Evolutionary conservation across 495 filamentous ascomycete species (phyloP), one percentile per base, ranked within the genome.

Genomic region (Xylaria intraflava): DNA sequence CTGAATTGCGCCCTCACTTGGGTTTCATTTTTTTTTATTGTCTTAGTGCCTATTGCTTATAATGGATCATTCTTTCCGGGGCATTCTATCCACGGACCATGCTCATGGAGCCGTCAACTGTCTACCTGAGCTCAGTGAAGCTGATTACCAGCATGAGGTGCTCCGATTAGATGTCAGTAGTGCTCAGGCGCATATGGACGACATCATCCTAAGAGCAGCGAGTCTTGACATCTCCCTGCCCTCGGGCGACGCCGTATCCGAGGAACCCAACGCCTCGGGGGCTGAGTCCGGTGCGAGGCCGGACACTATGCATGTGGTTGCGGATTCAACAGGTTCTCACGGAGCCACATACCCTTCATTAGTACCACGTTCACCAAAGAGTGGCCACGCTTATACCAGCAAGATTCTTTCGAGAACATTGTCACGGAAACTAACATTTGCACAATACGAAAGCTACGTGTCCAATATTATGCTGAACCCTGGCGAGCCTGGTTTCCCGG

Each of bases 401-500:
- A 55, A 58, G 33, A 40, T 55, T 23, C 41, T 53, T 20, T 50
- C 60, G 30, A 69, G 68, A 44, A 71, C 62, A 46, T 55, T 66
- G 49, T 68, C 72, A 36, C 69, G 68, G 45, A 69, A 59, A 40
- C 59, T 79, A 27, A 78, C 63, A 23, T 79, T 80, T 56, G 66
- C 69, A 12, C 72, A 70, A n/a, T 81, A 81, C 50, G 78, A 80
- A 12, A 76, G 68, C 53, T 79, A 74, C 38, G 56, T 80, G 46
- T 65, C 66, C 26, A 68, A 76, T 41, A 48, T 73, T 4, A 65
- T 72, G 50, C 69, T 64, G 11, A 65, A 49, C n/a, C 54, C 70
- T 42, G 68, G 65, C 51, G 73, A 69, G 51, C 63, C 61, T 41
- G 70, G 60, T 57, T 69, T 70, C 29, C 45, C 60, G 16, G 56